Base-by-base conservation (phyloP, 345 rosid genomes). In the Aquilaria malaccensis region DNA sequence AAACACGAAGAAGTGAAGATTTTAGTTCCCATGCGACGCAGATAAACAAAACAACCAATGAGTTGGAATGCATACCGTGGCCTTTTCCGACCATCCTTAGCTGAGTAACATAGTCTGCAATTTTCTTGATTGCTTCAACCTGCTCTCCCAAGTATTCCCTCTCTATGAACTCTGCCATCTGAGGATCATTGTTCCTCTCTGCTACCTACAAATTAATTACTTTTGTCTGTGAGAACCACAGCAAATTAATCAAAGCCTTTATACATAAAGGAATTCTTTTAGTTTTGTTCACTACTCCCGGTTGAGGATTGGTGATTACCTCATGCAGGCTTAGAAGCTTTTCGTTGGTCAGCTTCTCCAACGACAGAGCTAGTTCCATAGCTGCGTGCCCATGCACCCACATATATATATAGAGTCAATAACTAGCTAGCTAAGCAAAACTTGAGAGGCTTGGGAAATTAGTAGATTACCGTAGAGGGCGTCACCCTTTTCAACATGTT, bases 81-180 rank as follows among this genome's bases (percentile, higher is more conserved):
- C 98, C 98, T 76, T 90, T 90, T 43, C 96, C 95, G 13, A 90
- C 87, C 76, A 74, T 81, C 75, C 97, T 85, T 65, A 93, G 79
- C 64, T 87, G 98, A 57, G 95, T 70, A 62, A 90, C 95, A 70
- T 71, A 90, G 58, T 87, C 96, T 15, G 96, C 65, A 53, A 90
- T 79, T 77, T 87, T 86, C 83, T 93, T 86, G 47, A 90, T 87
- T 61, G 91, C 81, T 77, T 90, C 96, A 59, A 86, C 95, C 82
- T 90, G 97, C 65, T 94, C 96, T 13, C 53, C 52, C 52, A 94
- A 79, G 61, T 73, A 94, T 62, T 86, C 88, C 13, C 75, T 77
- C 64, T 85, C 97, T 45, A 94, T 56, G 58, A 85, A 94, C 50
- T 94, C 89, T 13, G 68, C 69, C 80, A 94, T 30, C 63, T 94